These are phyloP conservation scores for Theileria orientalis DNA, from an alignment of 169 alveolate genomes.

Conservation along the genomic window DNA sequence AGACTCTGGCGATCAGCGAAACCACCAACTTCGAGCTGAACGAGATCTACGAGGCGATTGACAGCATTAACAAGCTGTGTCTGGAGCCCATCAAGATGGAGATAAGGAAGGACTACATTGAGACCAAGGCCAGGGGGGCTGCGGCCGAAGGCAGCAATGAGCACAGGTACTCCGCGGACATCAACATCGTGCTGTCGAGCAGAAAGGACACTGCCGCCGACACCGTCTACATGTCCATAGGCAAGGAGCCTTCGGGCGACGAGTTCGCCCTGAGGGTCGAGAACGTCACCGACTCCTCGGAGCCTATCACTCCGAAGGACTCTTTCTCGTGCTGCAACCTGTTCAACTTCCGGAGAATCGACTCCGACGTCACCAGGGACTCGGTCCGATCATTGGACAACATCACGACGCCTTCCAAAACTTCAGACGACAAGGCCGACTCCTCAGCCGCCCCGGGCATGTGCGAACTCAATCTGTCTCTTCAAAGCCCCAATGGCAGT, in stretches of 20 bases:
- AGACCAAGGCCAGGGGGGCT: not conserved
- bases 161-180: not conserved
- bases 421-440: too few species aligned
- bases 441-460: too few species aligned
- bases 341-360: not conserved
- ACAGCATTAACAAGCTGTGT: not conserved
- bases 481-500: too few species aligned
- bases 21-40: not conserved
- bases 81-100: not conserved
- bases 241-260: not conserved
- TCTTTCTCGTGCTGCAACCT: too few species aligned
- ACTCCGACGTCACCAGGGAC: not conserved
- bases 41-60: conserved; percentile 2
- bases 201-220: not conserved
- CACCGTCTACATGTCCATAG: not conserved
- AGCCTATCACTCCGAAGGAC: too few species aligned
- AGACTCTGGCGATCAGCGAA: not conserved
- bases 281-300: not conserved
- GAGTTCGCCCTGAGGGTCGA: not conserved
- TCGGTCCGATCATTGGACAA: not conserved
- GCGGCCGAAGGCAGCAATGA: not conserved
- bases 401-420: too few species aligned
- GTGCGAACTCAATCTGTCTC: too few species aligned
- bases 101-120: not conserved
- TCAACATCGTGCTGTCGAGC: conserved; percentile 1